Base-by-base conservation (phyloP, 495 filamentous ascomycete species). In the Durotheca rogersii region DNA sequence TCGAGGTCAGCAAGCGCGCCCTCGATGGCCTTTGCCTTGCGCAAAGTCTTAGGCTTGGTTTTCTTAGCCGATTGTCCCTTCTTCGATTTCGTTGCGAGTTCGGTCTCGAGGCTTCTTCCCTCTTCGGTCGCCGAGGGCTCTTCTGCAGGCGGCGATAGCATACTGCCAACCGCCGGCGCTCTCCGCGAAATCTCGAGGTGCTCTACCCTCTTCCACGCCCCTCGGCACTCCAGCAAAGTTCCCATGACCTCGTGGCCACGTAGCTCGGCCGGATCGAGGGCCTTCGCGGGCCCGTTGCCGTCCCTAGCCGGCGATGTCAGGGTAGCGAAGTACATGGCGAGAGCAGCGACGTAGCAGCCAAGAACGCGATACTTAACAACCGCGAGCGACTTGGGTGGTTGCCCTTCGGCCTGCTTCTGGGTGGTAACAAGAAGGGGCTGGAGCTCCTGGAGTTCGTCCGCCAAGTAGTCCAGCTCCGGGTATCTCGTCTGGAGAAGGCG, bases 301-400 rank as follows among this genome's bases (percentile, higher is more conserved):
- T 79, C 76, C 37, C 81, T 71, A 10, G 86, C 76, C 1, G 84
- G 78, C 1, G 89, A 94, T 18, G 89, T 86, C 19, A 97, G 72
- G 31, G 97, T 77, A 45, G 89, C 87, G 66, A 98, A 96, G 66
- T 97, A 98, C 83, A 96, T 89, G 47, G 85, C 83, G 60, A 97
- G 74, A 0, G 88, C 76, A 27, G 85, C 91, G 12, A 97, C 72
- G 65, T 97, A 96, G 35, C 89, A 83, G 20, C 85, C 84, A 18
- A 95, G 67, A 17, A 91, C 82, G 53, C 85, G 83, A 53, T 82
- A 71, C 61, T 93, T 90, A 38, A 88, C 68, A 4, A 88, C 76
- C n/a, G 79, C 76, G 2, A 77, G 47, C 1, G 71, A 72, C 50
- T 78, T 74, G 30, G 81, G 67, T 2, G 78, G 72, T 33, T 79